Conservation (phyloP, 148 eudicot species). For the Silene conica region DNA sequence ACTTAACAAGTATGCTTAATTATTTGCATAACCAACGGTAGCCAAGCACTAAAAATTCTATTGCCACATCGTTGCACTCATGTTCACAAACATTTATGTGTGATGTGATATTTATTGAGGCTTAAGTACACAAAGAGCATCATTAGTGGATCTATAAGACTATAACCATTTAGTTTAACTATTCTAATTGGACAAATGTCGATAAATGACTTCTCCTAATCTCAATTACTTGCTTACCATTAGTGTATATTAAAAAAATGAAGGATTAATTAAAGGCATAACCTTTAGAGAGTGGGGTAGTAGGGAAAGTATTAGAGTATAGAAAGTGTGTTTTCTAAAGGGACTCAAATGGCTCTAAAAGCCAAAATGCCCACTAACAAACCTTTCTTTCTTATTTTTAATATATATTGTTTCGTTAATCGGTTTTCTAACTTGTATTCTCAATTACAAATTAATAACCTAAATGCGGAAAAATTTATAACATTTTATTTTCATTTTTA, state of each 20-base stretch:
- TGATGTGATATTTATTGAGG: slow-evolving; percentile 31
- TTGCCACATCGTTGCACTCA: slow-evolving; percentile 28
- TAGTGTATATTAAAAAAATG: background rate
- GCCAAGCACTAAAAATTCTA: slow-evolving; percentile 16
- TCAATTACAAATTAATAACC: no score
- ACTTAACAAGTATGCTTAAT: slow-evolving; percentile 19
- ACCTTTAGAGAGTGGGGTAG: slow-evolving; percentile 41
- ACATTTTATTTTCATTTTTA: no score
- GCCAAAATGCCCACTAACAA: slow-evolving; percentile 58
- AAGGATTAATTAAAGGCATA: slow-evolving; percentile 13
- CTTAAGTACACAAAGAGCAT: slow-evolving; percentile 21
- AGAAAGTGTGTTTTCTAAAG: slow-evolving; percentile 31
- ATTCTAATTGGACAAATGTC: slow-evolving; percentile 28
- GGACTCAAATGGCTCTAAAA: slow-evolving; percentile 31
- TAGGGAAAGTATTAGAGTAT: slow-evolving; percentile 19
- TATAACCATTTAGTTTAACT: slow-evolving; percentile 17
- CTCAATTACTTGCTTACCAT: slow-evolving; percentile 17
- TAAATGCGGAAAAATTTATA: no score
- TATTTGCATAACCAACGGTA: slow-evolving; percentile 21
- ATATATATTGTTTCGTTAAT: background rate
- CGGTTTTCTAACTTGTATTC: no score
- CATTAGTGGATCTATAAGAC: slow-evolving; percentile 33
- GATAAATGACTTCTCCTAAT: slow-evolving; percentile 7
- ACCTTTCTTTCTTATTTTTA: slow-evolving; percentile 21
- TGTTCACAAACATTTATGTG: slow-evolving; percentile 27